These are phyloP conservation scores for Penicillium cinerascens DNA, from an alignment of 495 filamentous ascomycete genomes.

Conservation along the genomic window DNA sequence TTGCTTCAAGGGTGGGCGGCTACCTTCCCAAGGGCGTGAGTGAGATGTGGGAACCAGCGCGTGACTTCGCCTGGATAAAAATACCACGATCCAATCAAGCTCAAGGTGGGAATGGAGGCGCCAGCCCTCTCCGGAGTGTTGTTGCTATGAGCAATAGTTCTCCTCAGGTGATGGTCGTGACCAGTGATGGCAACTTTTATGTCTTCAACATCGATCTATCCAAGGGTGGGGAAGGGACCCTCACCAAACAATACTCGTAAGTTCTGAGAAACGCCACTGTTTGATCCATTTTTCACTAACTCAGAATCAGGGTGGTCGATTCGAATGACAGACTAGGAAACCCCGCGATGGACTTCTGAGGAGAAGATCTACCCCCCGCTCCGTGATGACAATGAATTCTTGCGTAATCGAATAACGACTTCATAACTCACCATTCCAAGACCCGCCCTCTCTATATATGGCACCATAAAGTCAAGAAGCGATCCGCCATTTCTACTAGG, in stretches of 20 bases:
- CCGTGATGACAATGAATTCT: neutral
- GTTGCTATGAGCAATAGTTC: constrained; percentile 92
- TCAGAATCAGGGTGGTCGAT: constrained; percentile 42
- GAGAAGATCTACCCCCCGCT: neutral
- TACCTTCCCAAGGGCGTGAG: constrained; percentile 90
- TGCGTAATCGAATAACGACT: neutral
- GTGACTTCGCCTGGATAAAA: constrained; percentile 95
- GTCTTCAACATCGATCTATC: constrained; percentile 95
- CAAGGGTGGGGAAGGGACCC: constrained; percentile 86
- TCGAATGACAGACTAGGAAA: constrained; percentile 51
- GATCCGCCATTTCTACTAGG: too few species aligned
- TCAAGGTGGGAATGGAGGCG: constrained; percentile 33
- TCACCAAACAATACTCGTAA: constrained; percentile 87
- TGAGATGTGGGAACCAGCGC: constrained; percentile 94
- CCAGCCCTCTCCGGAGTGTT: constrained; percentile 67
- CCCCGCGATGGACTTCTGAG: constrained; percentile 46
- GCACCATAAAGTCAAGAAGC: neutral
- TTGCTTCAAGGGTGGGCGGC: constrained; percentile 83
- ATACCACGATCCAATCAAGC: constrained; percentile 61
- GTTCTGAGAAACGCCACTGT: constrained; percentile 25
- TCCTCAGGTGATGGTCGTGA: constrained; percentile 97
- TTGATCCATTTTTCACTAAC: constrained; percentile 8
- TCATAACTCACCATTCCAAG: neutral
- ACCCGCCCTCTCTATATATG: neutral
- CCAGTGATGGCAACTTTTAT: constrained; percentile 90